These are phyloP conservation scores for Nissolia schottii DNA, from an alignment of 306 rosid genomes.

Conservation along the genomic window DNA sequence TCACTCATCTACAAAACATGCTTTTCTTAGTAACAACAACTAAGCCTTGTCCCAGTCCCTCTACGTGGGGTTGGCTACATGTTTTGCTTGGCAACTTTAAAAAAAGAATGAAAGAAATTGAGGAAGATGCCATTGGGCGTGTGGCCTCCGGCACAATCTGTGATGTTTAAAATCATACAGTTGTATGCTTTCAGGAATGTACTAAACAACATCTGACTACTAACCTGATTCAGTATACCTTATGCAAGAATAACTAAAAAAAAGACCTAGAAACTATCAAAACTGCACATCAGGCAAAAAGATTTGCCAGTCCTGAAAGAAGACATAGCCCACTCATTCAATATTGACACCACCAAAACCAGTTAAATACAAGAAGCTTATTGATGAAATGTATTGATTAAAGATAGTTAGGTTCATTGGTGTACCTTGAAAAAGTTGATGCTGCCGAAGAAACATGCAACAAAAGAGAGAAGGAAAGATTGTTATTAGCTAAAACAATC, in stretches of 20 bases:
- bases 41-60: too few relatives aligned
- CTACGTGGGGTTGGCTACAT: too few relatives aligned
- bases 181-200: background rate
- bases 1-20: background rate
- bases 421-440: slow-evolving; percentile 87
- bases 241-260: background rate
- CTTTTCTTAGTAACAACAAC: background rate
- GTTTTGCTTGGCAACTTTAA: too few relatives aligned
- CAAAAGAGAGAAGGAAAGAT: slow-evolving; percentile 19
- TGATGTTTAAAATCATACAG: background rate
- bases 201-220: background rate
- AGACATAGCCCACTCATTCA: background rate
- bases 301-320: background rate
- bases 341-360: background rate
- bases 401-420: slow-evolving; percentile 1
- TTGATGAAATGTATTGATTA: background rate
- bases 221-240: background rate
- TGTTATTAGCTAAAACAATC: slow-evolving; percentile 12
- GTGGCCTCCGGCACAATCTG: background rate
- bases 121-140: background rate
- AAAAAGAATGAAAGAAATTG: background rate
- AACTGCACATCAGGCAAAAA: background rate
- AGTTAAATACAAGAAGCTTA: slow-evolving; percentile 3
- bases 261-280: background rate
- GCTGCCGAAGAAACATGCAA: slow-evolving; percentile 55